A percentile compares a stretch with the other conserved stretches of the same genome.
Evolutionary conservation across 768 basidiomycete genomes (phyloP).

Genomic region (Tremella mesenterica): DNA sequence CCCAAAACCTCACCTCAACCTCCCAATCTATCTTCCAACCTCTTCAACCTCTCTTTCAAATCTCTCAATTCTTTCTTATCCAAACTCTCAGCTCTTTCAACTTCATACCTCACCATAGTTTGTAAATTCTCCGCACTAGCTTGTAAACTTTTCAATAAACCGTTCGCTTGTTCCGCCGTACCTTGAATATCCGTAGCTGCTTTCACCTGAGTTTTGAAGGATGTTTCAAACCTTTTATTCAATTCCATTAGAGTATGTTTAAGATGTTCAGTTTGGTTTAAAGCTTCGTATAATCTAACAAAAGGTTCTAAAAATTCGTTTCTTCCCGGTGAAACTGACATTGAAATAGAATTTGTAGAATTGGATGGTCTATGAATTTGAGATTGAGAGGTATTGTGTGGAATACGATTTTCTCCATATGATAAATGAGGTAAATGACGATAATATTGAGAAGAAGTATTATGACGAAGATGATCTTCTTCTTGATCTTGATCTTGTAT

Average conservation of each 20-base stretch:
- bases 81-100: conserved; percentile 8
- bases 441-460: no score
- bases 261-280: conserved; percentile 20
- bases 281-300: conserved; percentile 29
- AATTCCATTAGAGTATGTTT: conserved; percentile 23
- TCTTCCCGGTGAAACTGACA: conserved; percentile 6
- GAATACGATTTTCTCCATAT: no score
- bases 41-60: conserved; percentile 34
- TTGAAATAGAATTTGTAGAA: neutral
- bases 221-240: conserved; percentile 19
- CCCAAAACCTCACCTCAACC: conserved; percentile 11
- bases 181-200: conserved; percentile 28
- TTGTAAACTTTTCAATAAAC: conserved; percentile 26
- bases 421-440: no score
- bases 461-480: conserved; percentile 25
- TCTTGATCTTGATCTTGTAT: conserved; percentile 19
- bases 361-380: neutral
- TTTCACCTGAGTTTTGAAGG: conserved; percentile 11
- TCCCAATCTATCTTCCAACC: conserved; percentile 31
- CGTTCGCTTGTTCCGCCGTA: conserved; percentile 17
- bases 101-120: conserved; percentile 40
- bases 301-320: conserved; percentile 25
- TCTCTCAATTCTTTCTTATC: conserved; percentile 23
- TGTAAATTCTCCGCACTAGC: conserved; percentile 29
- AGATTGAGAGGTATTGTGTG: no score